Conservation (phyloP, 208 protist species). For the Wallacemonas rigidus region DNA sequence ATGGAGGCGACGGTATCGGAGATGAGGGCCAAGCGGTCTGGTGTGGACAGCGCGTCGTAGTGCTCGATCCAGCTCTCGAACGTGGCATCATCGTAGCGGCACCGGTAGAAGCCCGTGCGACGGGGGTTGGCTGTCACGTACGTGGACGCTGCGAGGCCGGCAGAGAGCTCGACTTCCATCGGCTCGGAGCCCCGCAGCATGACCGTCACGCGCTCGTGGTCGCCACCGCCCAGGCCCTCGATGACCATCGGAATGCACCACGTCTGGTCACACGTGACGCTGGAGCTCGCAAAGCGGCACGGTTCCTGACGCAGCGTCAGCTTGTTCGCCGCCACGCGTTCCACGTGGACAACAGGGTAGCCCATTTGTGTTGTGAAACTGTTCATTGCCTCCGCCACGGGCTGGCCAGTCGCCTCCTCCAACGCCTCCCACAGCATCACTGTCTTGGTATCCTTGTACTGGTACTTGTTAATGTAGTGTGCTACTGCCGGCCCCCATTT, state of each 20-base stretch:
- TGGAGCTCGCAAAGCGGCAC: constrained; percentile 53
- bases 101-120: constrained; percentile 84
- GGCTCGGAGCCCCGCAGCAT: constrained; percentile 52
- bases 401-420: constrained; percentile 77
- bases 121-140: constrained; percentile 77
- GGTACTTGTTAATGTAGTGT: constrained; percentile 92
- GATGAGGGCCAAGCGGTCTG: constrained; percentile 66
- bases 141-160: constrained; percentile 25
- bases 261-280: constrained; percentile 24
- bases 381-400: constrained; percentile 88
- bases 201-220: constrained; percentile 35
- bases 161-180: constrained; percentile 50
- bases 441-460: constrained; percentile 92
- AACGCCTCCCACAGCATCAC: constrained; percentile 95
- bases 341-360: constrained; percentile 91
- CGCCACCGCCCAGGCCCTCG: constrained; percentile 30
- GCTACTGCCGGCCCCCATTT: constrained; percentile 88
- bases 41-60: constrained; percentile 44
- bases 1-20: constrained; percentile 73
- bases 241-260: constrained; percentile 81
- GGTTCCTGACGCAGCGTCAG: constrained; percentile 66
- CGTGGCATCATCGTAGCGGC: constrained; percentile 71
- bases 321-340: constrained; percentile 22
- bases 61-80: constrained; percentile 53
- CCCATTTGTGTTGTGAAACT: constrained; percentile 93